Base-by-base conservation (phyloP, 495 filamentous ascomycete genomes). In the Penicillium longicatenatum region DNA sequence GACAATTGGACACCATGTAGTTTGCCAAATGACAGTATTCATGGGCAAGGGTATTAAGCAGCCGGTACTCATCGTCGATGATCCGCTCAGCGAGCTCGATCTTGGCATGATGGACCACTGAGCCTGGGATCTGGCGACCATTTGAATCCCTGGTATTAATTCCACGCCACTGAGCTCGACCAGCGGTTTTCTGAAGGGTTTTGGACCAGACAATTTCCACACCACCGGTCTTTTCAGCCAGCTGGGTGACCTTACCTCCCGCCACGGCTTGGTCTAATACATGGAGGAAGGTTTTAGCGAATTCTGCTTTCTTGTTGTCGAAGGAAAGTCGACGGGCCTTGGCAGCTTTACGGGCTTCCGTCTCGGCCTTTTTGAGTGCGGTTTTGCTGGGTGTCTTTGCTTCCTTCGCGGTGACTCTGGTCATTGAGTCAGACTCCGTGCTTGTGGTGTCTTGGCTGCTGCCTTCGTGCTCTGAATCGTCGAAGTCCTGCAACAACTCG, bases 1-100 rank as follows among this genome's bases (percentile, higher is more conserved):
- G 79, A 21, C 89, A 73, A 16, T 84, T 79, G 31, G 79, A 83
- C 49, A 97, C 78, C 79, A 97, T 91, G 71, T 89, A 95, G 64
- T 89, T 93, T 30, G 90, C 86, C 1, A 98, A 78, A 68, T 98
- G 94, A 72, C 93, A 97, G 77, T 92, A 98, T 61, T 98, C 94
- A 70, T 98, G 94, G 3, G 93, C 91, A 20, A 97, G 65, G 1
- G 90, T 90, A 70, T 96, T 96, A 47, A 92, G 77, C 20, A 98
- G 79, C 20, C 92, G 85, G 44, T 90, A 77, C 54, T 89, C 82
- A 67, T 86, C 83, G 68, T 87, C 81, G 52, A 98, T 89, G 47
- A 98, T 88, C 57, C 92, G 93, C 52, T 89, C 84, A 0, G 93
- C 89, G 4, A 98, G 83, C 62, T 98, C 93, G 67, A 98, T 97